Evolutionary conservation across 768 basidiomycete genomes (phyloP).

Genomic region (Mycena indigotica): DNA sequence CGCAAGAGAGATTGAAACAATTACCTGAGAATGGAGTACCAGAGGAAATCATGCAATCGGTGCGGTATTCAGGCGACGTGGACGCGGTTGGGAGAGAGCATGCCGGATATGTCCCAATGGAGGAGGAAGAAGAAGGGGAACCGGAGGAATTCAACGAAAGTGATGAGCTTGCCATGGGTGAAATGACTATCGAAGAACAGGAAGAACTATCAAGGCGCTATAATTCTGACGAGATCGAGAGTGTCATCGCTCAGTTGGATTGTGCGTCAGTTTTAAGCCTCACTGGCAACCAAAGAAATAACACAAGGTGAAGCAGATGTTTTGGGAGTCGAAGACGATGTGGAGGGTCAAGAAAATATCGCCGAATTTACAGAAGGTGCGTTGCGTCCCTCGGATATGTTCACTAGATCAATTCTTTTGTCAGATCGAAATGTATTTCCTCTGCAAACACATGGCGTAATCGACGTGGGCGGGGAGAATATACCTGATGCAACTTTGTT

Average conservation of each 20-base stretch:
- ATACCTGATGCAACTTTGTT: background rate
- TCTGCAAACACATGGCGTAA: slow-evolving; percentile 1
- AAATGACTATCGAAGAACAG: too few species aligned
- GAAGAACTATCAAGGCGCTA: too few species aligned
- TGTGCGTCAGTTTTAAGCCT: too few species aligned
- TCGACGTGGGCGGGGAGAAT: background rate
- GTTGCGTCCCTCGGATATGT: too few species aligned
- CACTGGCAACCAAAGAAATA: too few species aligned
- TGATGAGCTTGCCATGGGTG: too few species aligned
- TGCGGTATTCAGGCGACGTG: slow-evolving; percentile 1
- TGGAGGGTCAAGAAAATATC: background rate
- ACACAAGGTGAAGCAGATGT: background rate
- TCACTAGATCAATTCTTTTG: too few species aligned
- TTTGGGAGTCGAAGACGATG: too few species aligned
- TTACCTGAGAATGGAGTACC: slow-evolving; percentile 6
- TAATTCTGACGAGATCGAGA: background rate
- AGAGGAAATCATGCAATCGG: background rate
- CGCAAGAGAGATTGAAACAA: slow-evolving; percentile 1
- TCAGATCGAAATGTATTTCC: background rate
- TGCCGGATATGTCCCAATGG: slow-evolving; percentile 10
- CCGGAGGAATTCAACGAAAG: too few species aligned
- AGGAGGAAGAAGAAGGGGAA: background rate
- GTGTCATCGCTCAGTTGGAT: background rate
- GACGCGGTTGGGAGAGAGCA: slow-evolving; percentile 9
- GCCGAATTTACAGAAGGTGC: too few species aligned